phyloP scores from a whole-genome alignment of 345 rosid species.

The Ailanthus altissimus region DNA sequence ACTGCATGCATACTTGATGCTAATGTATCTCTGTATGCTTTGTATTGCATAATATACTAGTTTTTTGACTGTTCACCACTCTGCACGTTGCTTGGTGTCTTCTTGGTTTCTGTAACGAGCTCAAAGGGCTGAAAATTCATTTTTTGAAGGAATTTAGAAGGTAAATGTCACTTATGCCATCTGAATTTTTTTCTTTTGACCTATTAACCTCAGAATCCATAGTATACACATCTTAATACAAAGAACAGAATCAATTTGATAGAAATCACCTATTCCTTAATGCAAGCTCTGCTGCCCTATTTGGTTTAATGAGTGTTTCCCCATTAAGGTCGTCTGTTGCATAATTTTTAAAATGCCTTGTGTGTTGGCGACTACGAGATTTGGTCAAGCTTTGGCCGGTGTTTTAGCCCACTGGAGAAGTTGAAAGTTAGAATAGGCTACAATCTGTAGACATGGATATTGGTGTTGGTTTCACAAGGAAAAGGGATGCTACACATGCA shows the following conservation, averaged over 20 bases:
- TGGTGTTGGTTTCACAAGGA: not conserved
- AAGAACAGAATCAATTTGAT: not conserved
- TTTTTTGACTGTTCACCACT: not conserved
- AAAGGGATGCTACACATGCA: not conserved
- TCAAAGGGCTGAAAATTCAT: not conserved
- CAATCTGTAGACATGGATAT: not conserved
- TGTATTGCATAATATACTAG: slow-evolving; percentile 8
- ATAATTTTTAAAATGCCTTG: not conserved
- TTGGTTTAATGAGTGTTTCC: slow-evolving; percentile 1
- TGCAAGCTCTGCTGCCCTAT: not conserved
- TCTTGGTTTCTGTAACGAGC: not conserved
- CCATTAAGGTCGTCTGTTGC: not conserved
- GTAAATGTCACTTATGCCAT: not conserved
- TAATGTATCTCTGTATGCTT: not conserved
- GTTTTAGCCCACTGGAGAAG: not conserved
- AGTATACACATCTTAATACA: not conserved
- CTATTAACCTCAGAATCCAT: not conserved
- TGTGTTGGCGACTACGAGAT: not conserved
- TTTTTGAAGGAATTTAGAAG: not conserved
- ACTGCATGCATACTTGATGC: slow-evolving; percentile 1
- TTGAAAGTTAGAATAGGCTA: not conserved
- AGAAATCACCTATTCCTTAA: not conserved
- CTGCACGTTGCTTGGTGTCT: slow-evolving; percentile 2
- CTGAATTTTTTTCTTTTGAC: not conserved
- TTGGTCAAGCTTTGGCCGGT: not conserved